Conservation (phyloP, 2,329 filamentous ascomycete species). For the Magnaporthales sp. region DNA sequence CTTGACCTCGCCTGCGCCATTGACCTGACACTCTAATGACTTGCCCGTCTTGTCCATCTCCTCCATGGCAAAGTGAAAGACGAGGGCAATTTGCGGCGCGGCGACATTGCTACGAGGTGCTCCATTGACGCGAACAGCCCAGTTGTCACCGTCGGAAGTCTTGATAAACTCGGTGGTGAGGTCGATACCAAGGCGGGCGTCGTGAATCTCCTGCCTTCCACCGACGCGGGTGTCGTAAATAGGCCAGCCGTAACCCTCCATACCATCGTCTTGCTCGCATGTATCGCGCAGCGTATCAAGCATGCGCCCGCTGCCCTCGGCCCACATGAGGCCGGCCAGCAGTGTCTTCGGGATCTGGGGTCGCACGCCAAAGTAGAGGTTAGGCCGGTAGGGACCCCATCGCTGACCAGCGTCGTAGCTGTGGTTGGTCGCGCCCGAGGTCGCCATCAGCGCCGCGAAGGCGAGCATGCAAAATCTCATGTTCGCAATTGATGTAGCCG, state of each 20-base stretch:
- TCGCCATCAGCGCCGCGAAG: background rate
- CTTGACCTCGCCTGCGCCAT: conserved; percentile 41
- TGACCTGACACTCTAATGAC: conserved; percentile 25
- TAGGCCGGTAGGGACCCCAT: conserved; percentile 89
- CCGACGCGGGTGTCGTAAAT: conserved; percentile 59
- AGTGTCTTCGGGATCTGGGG: conserved; percentile 74
- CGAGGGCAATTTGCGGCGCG: conserved; percentile 61
- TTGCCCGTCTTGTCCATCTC: conserved; percentile 54
- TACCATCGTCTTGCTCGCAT: conserved; percentile 61
- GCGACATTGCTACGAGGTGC: conserved; percentile 33
- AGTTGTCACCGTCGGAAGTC: conserved; percentile 50
- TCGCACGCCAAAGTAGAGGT: conserved; percentile 86
- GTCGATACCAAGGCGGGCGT: conserved; percentile 56
- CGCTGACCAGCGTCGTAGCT: conserved; percentile 10
- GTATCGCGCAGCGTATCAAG: conserved; percentile 40
- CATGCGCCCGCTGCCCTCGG: conserved; percentile 44
- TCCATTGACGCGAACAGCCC: conserved; percentile 57
- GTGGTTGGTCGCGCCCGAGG: background rate
- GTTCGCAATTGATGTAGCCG: background rate
- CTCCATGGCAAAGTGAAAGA: conserved; percentile 79
- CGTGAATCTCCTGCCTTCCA: conserved; percentile 57
- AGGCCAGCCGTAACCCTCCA: conserved; percentile 64
- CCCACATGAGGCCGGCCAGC: conserved; percentile 76
- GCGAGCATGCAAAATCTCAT: background rate
- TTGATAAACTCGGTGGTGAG: conserved; percentile 65